Base-by-base conservation (phyloP, 257 asterid genomes). In the Salvia splendens region DNA sequence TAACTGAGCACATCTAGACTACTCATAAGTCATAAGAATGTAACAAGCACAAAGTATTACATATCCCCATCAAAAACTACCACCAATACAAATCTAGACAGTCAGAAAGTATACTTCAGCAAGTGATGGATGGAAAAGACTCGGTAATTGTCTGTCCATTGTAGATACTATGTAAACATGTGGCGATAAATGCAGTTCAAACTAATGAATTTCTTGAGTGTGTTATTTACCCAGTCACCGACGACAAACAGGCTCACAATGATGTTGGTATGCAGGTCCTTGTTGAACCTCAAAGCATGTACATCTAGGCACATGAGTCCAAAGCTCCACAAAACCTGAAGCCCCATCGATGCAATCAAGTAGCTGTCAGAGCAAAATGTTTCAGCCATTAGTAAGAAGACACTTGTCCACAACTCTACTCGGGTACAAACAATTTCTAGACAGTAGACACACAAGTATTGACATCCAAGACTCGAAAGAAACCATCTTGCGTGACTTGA, bases 291-390 rank as follows among this genome's bases (percentile, higher is more conserved):
- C 83, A 92, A 80, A 77, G 98, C 98, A 80, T 86, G 95, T 43
- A 85, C 71, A 69, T 87, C 98, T 6, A 87, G 79, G 80, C 95
- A 92, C 75, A 86, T 87, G 67, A 92, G 95, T 49, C 92, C 89
- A 64, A 86, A 87, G 83, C 98, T 87, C 98, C 98, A 92, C 80
- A 89, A 61, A 51, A 87, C 78, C 81, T 89, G 96, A 77, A 92
- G 92, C 75, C 98, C 96, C 98, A 92, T 92, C 6, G 96, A 84
- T 69, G 98, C 98, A 48, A 92, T 84, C 78, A 92, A 80, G 81
- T 89, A 92, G 82, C 98, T 89, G 98, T 54, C 54, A 74, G 54
- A 67, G 50, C 59, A 64, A 51, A 55, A 38, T 47, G n/a, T 60
- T 74, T 40, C 42, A 58, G 60, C 60, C 61, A 70, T 77, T 65